A percentile compares a stretch with the other conserved stretches of the same genome.
Evolutionary conservation across 345 rosid species (phyloP).

Genomic region (Adansonia digitata): DNA sequence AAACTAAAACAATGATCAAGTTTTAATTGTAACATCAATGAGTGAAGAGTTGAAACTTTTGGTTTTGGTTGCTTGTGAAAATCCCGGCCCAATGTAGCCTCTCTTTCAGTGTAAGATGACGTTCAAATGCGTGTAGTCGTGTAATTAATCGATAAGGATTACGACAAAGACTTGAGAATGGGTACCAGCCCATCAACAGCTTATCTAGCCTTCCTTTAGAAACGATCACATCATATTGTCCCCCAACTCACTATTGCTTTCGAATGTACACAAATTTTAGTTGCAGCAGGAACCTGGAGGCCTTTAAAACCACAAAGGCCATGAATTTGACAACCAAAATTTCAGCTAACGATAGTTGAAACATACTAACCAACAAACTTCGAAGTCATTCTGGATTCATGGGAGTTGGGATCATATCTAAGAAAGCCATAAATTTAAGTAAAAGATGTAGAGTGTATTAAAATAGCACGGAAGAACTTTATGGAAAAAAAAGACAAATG

Average conservation of each 20-base stretch:
- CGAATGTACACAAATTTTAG: background rate
- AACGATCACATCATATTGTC: background rate
- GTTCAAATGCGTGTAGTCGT: slow-evolving; percentile 14
- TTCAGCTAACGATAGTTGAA: background rate
- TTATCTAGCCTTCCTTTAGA: background rate
- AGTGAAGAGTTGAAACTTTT: too few species aligned
- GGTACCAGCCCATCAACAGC: background rate
- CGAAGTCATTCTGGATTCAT: background rate
- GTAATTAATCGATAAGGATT: background rate
- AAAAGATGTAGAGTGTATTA: background rate
- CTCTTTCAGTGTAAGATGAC: slow-evolving; percentile 1
- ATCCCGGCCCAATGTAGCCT: background rate
- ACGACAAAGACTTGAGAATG: slow-evolving; percentile 17
- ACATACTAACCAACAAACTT: background rate
- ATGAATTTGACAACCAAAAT: background rate
- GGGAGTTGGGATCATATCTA: background rate
- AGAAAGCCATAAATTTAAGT: background rate
- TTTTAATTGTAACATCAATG: background rate
- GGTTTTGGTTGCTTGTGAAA: background rate
- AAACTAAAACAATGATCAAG: background rate
- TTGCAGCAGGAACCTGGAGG: background rate
- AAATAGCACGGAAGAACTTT: background rate
- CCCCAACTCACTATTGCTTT: background rate
- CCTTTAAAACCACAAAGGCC: background rate
- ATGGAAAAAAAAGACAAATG: too few species aligned